These are phyloP conservation scores for Podospora pseudoanserina DNA, from an alignment of 495 filamentous ascomycete genomes.

Conservation along the genomic window DNA sequence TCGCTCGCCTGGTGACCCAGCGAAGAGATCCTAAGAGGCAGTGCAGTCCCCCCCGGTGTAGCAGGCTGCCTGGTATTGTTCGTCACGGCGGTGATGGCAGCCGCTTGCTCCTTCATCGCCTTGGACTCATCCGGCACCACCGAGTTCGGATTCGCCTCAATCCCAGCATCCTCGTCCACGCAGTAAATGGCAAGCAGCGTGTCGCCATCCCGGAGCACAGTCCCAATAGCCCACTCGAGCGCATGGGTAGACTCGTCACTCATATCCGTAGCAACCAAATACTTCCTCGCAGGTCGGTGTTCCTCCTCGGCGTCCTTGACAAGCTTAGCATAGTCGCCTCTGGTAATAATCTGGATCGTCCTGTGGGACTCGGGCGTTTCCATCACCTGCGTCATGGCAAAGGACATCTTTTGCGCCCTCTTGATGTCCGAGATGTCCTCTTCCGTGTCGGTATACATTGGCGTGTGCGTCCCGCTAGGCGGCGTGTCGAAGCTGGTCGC, in stretches of 20 bases:
- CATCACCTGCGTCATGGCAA: constrained; percentile 73
- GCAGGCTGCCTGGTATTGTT: constrained; percentile 34
- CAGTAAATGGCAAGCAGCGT: constrained; percentile 90
- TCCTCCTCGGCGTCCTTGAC: constrained; percentile 70
- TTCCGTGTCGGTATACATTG: constrained; percentile 82
- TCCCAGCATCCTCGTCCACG: constrained; percentile 77
- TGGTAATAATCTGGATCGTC: constrained; percentile 80
- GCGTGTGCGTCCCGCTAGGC: constrained; percentile 64
- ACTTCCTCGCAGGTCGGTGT: constrained; percentile 74
- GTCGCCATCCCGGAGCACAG: constrained; percentile 90
- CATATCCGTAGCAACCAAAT: constrained; percentile 87
- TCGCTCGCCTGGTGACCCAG: constrained; percentile 19
- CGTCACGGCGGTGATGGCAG: constrained; percentile 44
- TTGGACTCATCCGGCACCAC: constrained; percentile 49
- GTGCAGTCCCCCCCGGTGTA: constrained; percentile 23
- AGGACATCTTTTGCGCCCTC: constrained; percentile 76
- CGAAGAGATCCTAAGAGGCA: constrained; percentile 22
- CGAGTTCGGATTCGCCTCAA: constrained; percentile 33
- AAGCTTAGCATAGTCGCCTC: constrained; percentile 75
- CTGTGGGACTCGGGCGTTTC: constrained; percentile 72
- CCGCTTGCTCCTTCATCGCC: constrained; percentile 67
- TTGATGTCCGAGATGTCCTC: constrained; percentile 78
- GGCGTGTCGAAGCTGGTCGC: constrained; percentile 70
- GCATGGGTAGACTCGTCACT: constrained; percentile 92
- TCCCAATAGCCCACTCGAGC: constrained; percentile 94